These are phyloP conservation scores for Gleditsia sinensis DNA, from an alignment of 306 rosid genomes.

Conservation along the genomic window DNA sequence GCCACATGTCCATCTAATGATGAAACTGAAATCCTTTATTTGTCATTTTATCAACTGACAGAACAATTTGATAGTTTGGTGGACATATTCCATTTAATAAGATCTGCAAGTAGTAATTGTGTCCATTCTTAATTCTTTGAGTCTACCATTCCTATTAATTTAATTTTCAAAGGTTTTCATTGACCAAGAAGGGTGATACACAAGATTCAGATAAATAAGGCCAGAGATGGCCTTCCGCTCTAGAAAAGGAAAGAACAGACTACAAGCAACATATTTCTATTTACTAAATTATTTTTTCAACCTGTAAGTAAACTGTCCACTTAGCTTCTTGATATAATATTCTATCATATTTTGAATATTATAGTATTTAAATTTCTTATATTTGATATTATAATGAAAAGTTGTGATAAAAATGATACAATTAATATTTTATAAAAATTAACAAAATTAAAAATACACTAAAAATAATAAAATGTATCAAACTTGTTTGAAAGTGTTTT, in stretches of 20 bases:
- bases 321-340: too few relatives aligned
- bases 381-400: too few relatives aligned
- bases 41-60: slow-evolving; percentile 28
- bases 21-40: slow-evolving; percentile 22
- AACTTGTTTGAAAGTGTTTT: too few relatives aligned
- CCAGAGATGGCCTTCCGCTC: not conserved
- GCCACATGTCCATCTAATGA: too few relatives aligned
- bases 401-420: too few relatives aligned
- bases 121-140: not conserved
- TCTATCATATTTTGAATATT: too few relatives aligned
- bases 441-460: too few relatives aligned
- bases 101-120: not conserved
- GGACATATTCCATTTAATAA: not conserved
- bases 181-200: not conserved
- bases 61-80: not conserved
- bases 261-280: not conserved
- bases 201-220: not conserved
- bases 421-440: too few relatives aligned
- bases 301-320: too few relatives aligned
- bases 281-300: not conserved
- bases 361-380: too few relatives aligned
- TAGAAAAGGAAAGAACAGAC: not conserved
- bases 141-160: not conserved
- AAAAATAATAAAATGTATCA: too few relatives aligned
- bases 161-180: not conserved